Conservation (phyloP, 2,329 filamentous ascomycete species). For the Coccinonectria pachysandricola region DNA sequence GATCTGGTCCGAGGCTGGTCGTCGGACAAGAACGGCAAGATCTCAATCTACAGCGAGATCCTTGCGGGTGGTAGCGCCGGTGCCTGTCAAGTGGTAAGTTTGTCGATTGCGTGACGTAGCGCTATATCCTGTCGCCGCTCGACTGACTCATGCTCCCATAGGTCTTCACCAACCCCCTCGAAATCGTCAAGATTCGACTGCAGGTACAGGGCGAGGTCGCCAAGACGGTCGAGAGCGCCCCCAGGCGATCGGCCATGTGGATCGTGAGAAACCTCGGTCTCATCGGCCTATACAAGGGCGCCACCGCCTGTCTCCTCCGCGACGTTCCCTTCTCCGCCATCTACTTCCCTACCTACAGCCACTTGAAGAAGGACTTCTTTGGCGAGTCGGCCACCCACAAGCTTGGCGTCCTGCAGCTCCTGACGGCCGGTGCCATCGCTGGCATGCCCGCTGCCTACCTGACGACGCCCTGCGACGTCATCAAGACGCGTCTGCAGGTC, state of each 20-base stretch:
- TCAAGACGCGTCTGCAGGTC: conserved; percentile 97
- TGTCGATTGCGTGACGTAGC: not conserved
- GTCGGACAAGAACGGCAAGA: conserved; percentile 65
- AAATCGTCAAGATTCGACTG: conserved; percentile 98
- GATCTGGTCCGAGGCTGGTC: conserved; percentile 74
- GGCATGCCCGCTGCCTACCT: conserved; percentile 90
- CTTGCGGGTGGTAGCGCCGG: conserved; percentile 83
- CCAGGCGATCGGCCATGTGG: conserved; percentile 92
- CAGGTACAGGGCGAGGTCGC: conserved; percentile 95
- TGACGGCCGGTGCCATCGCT: conserved; percentile 89
- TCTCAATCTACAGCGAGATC: conserved; percentile 62
- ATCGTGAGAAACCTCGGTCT: conserved; percentile 93
- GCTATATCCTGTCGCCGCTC: no score
- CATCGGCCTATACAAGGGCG: conserved; percentile 92
- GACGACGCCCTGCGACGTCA: conserved; percentile 95
- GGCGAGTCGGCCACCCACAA: conserved; percentile 82
- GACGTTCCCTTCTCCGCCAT: conserved; percentile 98
- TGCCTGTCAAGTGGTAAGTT: conserved; percentile 87
- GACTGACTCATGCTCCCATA: no score
- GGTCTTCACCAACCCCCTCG: conserved; percentile 95
- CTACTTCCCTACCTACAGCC: conserved; percentile 95
- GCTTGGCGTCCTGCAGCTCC: conserved; percentile 79
- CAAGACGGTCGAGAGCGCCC: conserved; percentile 72
- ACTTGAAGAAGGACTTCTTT: conserved; percentile 88
- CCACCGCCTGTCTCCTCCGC: conserved; percentile 83